phyloP scores from a whole-genome alignment of 1,284 basidiomycete genomes.

The Fomitiporia mediterranea region DNA sequence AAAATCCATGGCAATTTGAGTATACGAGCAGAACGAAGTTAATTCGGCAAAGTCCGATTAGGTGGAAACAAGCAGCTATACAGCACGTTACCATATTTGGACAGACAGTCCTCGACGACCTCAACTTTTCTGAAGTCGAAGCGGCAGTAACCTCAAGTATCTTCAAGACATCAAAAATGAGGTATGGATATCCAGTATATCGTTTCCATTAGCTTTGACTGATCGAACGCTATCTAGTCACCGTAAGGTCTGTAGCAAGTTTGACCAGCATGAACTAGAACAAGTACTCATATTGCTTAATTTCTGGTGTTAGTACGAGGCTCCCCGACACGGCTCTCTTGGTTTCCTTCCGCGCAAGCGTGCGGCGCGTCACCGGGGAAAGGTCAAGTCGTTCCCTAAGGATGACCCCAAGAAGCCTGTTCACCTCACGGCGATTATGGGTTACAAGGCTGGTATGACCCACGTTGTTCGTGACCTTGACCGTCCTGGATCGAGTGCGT shows the following conservation, averaged over 20 bases:
- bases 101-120: not conserved
- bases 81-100: constrained; percentile 6
- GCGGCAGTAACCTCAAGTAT: constrained; percentile 9
- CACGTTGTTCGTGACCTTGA: constrained; percentile 99
- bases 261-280: not conserved
- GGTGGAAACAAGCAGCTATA: not conserved
- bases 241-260: constrained; percentile 19
- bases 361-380: constrained; percentile 92
- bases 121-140: constrained; percentile 1
- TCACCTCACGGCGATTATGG: constrained; percentile 97
- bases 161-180: constrained; percentile 21
- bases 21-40: not conserved
- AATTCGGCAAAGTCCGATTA: not conserved
- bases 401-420: constrained; percentile 99
- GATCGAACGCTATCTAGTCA: constrained; percentile 14
- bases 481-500: constrained; percentile 94
- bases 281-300: not conserved
- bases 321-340: constrained; percentile 90
- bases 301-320: constrained; percentile 76
- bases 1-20: constrained; percentile 24
- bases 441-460: constrained; percentile 99
- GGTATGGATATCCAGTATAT: constrained; percentile 4
- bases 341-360: constrained; percentile 94
- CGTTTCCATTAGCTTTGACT: not conserved
- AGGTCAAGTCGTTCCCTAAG: constrained; percentile 99